These are phyloP conservation scores for Pouteria campechiana DNA, from an alignment of 179 eudicot species.

Conservation along the genomic window DNA sequence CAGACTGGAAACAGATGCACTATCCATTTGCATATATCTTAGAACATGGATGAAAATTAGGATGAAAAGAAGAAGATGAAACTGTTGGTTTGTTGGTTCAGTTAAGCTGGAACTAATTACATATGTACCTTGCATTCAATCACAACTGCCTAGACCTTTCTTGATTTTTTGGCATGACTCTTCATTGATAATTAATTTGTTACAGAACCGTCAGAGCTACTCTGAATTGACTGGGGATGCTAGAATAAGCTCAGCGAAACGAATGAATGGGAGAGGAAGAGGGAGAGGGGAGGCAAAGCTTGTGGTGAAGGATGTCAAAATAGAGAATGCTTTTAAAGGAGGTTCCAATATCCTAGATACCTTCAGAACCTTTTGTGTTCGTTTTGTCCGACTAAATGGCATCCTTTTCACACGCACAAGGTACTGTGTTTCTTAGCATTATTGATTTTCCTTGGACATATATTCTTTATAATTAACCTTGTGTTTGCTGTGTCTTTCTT, in stretches of 20 bases:
- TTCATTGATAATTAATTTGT: constrained; percentile 6
- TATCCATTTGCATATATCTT: no score
- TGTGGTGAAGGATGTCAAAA: constrained; percentile 29
- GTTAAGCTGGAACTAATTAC: no score
- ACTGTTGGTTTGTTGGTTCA: no score
- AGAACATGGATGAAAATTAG: no score
- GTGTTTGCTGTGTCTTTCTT: constrained; percentile 8
- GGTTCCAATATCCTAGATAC: constrained; percentile 26
- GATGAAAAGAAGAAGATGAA: no score
- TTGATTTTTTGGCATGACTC: no score
- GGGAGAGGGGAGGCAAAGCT: constrained; percentile 51
- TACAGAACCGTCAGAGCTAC: constrained; percentile 85
- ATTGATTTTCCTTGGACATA: not conserved
- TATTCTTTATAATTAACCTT: not conserved
- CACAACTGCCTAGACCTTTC: no score
- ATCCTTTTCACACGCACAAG: constrained; percentile 93
- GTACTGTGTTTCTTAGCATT: constrained; percentile 20
- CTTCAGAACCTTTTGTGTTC: constrained; percentile 44
- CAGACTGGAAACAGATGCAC: no score
- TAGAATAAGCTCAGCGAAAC: constrained; percentile 27
- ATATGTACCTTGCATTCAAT: no score
- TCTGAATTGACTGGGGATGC: constrained; percentile 42
- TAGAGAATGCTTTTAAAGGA: constrained; percentile 33
- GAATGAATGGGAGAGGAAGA: constrained; percentile 49
- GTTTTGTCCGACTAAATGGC: constrained; percentile 82